These are phyloP conservation scores for Hygrophorus pudorinus DNA, from an alignment of 768 basidiomycete genomes.

Conservation along the genomic window DNA sequence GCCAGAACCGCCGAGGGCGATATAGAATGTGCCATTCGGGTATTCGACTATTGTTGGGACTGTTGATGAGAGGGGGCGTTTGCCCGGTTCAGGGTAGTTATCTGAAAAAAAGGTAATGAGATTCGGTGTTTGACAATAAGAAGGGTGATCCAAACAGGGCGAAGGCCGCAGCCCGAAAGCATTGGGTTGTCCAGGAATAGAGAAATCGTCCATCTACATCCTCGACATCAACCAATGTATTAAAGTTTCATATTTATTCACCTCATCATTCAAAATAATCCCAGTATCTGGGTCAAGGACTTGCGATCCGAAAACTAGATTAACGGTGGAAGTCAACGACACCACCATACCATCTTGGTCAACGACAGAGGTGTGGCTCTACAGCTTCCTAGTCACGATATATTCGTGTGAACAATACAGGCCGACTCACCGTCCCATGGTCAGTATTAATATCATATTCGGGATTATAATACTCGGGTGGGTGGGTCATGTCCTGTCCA, in stretches of 20 bases:
- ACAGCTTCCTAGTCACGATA: constrained; percentile 5
- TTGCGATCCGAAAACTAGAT: constrained; percentile 80
- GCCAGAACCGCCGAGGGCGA: constrained; percentile 77
- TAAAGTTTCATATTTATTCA: constrained; percentile 14
- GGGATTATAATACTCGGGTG: constrained; percentile 75
- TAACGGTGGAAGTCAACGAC: constrained; percentile 80
- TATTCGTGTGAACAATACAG: neutral
- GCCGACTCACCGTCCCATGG: constrained; percentile 69
- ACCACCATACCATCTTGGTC: constrained; percentile 86
- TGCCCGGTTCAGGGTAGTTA: constrained; percentile 83
- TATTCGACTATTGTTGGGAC: constrained; percentile 74
- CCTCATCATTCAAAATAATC: constrained; percentile 84
- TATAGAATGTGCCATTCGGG: constrained; percentile 58
- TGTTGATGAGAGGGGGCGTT: constrained; percentile 85
- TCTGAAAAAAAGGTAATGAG: constrained; percentile 28
- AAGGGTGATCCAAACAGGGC: constrained; percentile 46
- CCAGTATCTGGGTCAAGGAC: constrained; percentile 85
- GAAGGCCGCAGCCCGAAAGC: constrained; percentile 76
- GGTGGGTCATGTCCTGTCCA: constrained; percentile 67
- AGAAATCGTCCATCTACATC: constrained; percentile 82
- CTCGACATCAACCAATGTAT: neutral
- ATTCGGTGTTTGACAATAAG: neutral
- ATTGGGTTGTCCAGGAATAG: constrained; percentile 75
- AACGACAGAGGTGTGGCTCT: constrained; percentile 81
- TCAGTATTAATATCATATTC: constrained; percentile 68